Percentiles rank a stretch among this genome's conserved stretches.
Evolutionary conservation across 768 basidiomycete species (phyloP).

Genomic region (Royoungia palumana): DNA sequence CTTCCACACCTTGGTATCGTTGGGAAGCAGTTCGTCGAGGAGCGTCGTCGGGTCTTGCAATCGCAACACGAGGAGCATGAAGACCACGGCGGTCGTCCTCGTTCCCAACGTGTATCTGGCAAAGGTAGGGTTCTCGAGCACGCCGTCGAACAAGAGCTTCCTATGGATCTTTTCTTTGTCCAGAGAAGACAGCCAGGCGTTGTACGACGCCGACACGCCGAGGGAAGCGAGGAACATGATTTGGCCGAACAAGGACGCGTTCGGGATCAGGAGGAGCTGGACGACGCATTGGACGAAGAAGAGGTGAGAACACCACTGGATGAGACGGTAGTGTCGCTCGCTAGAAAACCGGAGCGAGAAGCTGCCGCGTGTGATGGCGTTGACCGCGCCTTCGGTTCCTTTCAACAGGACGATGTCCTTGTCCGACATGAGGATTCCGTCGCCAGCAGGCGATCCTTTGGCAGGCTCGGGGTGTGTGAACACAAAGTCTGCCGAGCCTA

Average conservation of each 20-base stretch:
- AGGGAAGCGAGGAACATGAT: slow-evolving; percentile 29
- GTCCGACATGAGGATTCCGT: slow-evolving; percentile 24
- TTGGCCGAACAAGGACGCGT: slow-evolving; percentile 28
- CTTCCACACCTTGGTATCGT: slow-evolving; percentile 22
- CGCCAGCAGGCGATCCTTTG: slow-evolving; percentile 24
- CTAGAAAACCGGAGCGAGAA: slow-evolving; percentile 24
- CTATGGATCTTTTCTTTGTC: slow-evolving; percentile 26
- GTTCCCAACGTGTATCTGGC: slow-evolving; percentile 15
- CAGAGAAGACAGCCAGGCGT: slow-evolving; percentile 24
- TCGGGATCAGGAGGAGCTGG: slow-evolving; percentile 30
- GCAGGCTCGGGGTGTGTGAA: slow-evolving; percentile 26
- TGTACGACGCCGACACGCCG: slow-evolving; percentile 27
- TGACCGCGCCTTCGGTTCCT: slow-evolving; percentile 29
- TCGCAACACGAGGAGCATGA: slow-evolving; percentile 12
- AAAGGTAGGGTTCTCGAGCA: slow-evolving; percentile 14
- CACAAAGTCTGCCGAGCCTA: slow-evolving; percentile 24
- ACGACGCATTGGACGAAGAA: slow-evolving; percentile 22
- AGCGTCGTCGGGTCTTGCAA: slow-evolving; percentile 3
- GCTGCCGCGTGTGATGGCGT: slow-evolving; percentile 26
- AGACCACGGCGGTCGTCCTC: slow-evolving; percentile 16
- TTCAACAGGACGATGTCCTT: slow-evolving; percentile 23
- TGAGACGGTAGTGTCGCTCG: slow-evolving; percentile 3
- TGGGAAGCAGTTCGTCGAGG: slow-evolving; percentile 16
- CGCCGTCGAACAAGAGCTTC: slow-evolving; percentile 10
- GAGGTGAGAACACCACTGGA: slow-evolving; percentile 22